Evolutionary conservation across 73 alveolate species (phyloP).

Genomic region (Paramecium sexaurelia): DNA sequence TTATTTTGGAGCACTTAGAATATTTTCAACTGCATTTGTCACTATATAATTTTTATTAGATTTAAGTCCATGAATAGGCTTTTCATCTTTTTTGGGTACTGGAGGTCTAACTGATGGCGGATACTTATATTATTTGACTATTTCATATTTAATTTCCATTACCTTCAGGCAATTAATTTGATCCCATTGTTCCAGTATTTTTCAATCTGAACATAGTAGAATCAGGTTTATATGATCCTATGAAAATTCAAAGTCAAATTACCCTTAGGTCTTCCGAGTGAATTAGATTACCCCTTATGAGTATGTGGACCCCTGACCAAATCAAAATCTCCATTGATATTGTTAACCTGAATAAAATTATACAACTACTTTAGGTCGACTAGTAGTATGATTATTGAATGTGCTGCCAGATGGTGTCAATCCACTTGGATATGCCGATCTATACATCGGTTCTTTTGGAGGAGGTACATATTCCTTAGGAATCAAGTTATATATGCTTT

Average conservation of each 20-base stretch:
- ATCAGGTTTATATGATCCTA: constrained; percentile 68
- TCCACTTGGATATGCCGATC: constrained; percentile 81
- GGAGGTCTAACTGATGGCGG: constrained; percentile 76
- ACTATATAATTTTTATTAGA: constrained; percentile 94
- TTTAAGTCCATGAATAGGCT: constrained; percentile 92
- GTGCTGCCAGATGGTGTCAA: constrained; percentile 96
- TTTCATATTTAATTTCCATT: not conserved
- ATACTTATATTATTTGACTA: constrained; percentile 29
- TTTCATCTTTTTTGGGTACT: constrained; percentile 92
- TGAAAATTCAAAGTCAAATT: not conserved
- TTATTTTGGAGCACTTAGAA: constrained; percentile 86
- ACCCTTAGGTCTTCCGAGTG: constrained; percentile 87
- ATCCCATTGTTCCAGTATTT: constrained; percentile 79
- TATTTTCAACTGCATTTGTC: constrained; percentile 98
- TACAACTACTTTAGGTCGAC: constrained; percentile 84
- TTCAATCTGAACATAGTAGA: constrained; percentile 76
- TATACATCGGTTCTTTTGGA: constrained; percentile 86
- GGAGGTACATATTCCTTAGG: constrained; percentile 92
- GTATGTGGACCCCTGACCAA: constrained; percentile 80
- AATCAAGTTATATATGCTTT: constrained; percentile 93
- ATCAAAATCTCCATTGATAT: constrained; percentile 71
- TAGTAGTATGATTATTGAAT: constrained; percentile 86
- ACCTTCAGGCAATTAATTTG: constrained; percentile 54
- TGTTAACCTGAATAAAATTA: constrained; percentile 9
- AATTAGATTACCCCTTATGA: constrained; percentile 71